phyloP scores from a whole-genome alignment of 139 green algal species.

The Micromonas commoda region DNA sequence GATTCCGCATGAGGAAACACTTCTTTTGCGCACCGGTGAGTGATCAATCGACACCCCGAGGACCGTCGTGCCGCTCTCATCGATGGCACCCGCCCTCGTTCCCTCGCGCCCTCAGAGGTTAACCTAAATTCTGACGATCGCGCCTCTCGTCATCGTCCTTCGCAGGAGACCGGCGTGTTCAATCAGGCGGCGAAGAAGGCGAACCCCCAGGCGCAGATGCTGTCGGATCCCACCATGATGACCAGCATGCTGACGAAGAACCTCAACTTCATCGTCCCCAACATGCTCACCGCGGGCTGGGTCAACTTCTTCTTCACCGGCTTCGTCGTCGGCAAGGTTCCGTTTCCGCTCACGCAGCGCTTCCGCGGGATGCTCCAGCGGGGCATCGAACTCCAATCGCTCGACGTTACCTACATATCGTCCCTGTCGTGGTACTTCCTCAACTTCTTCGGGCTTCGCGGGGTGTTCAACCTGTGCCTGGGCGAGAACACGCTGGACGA shows the following conservation, averaged over 20 bases:
- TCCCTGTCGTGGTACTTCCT: conserved; percentile 55
- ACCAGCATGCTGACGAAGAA: conserved; percentile 55
- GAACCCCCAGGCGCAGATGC: conserved; percentile 35
- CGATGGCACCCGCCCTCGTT: too few relatives aligned
- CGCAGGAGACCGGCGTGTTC: conserved; percentile 43
- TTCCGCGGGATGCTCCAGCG: conserved; percentile 52
- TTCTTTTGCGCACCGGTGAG: not conserved
- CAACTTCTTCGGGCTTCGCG: conserved; percentile 47
- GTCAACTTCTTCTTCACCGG: conserved; percentile 58
- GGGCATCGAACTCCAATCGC: conserved; percentile 45
- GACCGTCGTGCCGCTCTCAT: not conserved
- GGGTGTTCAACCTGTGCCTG: conserved; percentile 42
- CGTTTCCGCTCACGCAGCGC: conserved; percentile 49
- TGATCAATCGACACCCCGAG: not conserved
- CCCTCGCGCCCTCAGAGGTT: not conserved
- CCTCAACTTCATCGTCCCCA: conserved; percentile 45
- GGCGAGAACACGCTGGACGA: conserved; percentile 42
- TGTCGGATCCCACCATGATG: conserved; percentile 42
- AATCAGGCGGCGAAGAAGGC: conserved; percentile 20
- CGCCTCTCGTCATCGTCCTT: not conserved
- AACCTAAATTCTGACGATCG: not conserved
- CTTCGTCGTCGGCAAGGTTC: conserved; percentile 49
- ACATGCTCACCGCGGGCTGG: conserved; percentile 46
- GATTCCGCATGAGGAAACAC: not conserved
- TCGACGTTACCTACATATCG: conserved; percentile 54